Base-by-base conservation (phyloP, 2,329 filamentous ascomycete species). In the Mycosphaerelloides madeirae region DNA sequence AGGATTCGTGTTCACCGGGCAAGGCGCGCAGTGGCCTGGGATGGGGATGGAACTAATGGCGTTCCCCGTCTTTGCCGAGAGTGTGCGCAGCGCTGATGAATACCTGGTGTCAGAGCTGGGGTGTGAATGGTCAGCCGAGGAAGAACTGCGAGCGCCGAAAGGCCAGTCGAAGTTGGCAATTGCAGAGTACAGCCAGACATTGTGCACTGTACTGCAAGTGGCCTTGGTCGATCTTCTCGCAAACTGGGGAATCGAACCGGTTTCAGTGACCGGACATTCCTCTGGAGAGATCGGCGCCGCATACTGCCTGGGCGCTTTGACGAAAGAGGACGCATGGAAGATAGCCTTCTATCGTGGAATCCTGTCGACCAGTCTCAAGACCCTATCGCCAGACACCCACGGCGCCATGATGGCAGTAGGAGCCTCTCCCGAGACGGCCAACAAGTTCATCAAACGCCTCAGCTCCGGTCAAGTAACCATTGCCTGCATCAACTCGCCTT, bases 101-200 rank as follows among this genome's bases (percentile, higher is more conserved):
- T 29, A 33, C 15, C 29, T 44, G 19, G 9, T 36, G 43, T 19
- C 50, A 5, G 31, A 7, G 31, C 38, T 28, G 34, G 54, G 18
- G 41, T 63, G 28, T 14, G 11, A 15, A 40, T 62, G 34, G 31
- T 31, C 28, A 15, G 16, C 40, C 36, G 16, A 22, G 2, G 18
- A 29, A 2, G 59, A 61, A 41, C 54, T 64, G 31, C 78, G 1
- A 75, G 78, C 49, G 63, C 77, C 1, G 72, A 64, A 0, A 50
- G 75, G 2, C 3, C 39, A 53, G 46, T 58, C 13, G 6, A n/a
- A 20, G 3, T 29, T 52, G 14, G n/a, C 43, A 13, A 42, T 56
- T n/a, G 52, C 65, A 3, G 54, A 53, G 16, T 51, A 76, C 16
- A 49, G 72, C 6, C 53, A 55, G 38, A 41, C 50, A 3, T 20